Base-by-base conservation (phyloP, 2,329 filamentous ascomycete genomes). In the Neophaeococcomyces mojaviensis region DNA sequence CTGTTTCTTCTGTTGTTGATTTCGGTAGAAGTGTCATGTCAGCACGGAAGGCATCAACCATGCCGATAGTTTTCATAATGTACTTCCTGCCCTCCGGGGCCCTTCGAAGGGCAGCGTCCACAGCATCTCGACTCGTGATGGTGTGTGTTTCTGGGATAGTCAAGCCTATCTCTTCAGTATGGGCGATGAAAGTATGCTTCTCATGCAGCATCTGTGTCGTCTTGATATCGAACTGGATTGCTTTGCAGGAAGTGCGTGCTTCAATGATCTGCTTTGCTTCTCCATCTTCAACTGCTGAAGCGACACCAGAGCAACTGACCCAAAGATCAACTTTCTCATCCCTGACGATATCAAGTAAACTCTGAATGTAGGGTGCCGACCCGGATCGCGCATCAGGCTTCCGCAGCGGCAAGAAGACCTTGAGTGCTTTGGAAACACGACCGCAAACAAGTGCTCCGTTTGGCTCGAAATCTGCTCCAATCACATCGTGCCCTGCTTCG, bases 261-360 rank as follows among this genome's bases (percentile, higher is more conserved):
- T 84, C 78, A 15, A 86, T 65, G 2, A 72, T 65, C 47, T 83
- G 75, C 51, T 79, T 81, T 1, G 81, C 81, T 30, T 74, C 62
- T 0, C 78, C 83, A 59, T 88, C 84, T 56, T 84, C 79, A 10
- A 82, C 63, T 0, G 79, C 80, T 1, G 76, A 78, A 1, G 75
- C 72, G 7, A 84, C 78, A n/a, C 79, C 81, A 0, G 83, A 86
- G 55, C 83, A 86, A 16, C 78, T 81, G 2, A 88, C 77, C 84
- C 84, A 89, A 2, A 88, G 63, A 46, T 86, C 76, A 3, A 86
- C 73, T 0, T 72, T 68, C 51, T 88, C 82, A 0, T 65, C 60
- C 4, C 69, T 59, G 33, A 87, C 70, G 20, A 88, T 71, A 7
- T 76, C 64, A 1, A 84, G 60, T 3, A 88, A 61, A 0, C 68